Base-by-base conservation (phyloP, 2,329 filamentous ascomycete genomes). In the Fusarium pininemorale region DNA sequence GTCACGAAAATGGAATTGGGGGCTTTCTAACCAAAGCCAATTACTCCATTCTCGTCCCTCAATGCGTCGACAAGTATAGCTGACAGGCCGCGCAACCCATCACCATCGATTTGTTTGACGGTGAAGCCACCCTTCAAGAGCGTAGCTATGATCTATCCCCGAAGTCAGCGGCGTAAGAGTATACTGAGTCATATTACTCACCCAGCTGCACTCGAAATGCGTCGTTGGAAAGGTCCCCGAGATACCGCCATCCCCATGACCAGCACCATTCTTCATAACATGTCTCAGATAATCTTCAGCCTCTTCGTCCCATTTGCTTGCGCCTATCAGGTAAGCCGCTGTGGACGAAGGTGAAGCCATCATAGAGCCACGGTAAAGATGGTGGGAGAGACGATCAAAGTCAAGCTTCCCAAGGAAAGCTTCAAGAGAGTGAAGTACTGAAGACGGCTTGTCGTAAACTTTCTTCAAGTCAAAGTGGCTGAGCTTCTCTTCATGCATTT, bases 151-250 rank as follows among this genome's bases (percentile, higher is more conserved):
- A 30, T 45, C 55, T 65, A 15, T 0, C 4, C 0, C 22, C 12
- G 0, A 12, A 3, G 6, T 58, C 8, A 64, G 53, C 7, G 6
- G 4, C 13, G 0, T 3, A 15, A 28, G 7, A 4, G 18, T 12
- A 10, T 4, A 6, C 1, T 7, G 22, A 9, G 11, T 2, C 3
- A 32, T 2, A 22, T 8, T 1, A 42, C 61, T 45, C 4, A 60
- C 62, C 62, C 55, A 65, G 32, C 62, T 65, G 8, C 45, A 53
- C 11, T 65, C 55, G 11, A 65, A 65, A 32, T 65, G 55, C 1
- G 55, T 65, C 32, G 47, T 65, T 2, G 62, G 62, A 38, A 32
- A 53, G 0, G 55, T 65, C 1, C 55, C 62, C 3, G 47, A 35
- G 20, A 60, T 60, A 2, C 62, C 55, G 4, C 62, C 62, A 9